Evolutionary conservation across 2,329 filamentous ascomycete genomes (phyloP), one percentile per base, ranked within the genome.

Genomic region (Phaeophleospora eucalypticola): DNA sequence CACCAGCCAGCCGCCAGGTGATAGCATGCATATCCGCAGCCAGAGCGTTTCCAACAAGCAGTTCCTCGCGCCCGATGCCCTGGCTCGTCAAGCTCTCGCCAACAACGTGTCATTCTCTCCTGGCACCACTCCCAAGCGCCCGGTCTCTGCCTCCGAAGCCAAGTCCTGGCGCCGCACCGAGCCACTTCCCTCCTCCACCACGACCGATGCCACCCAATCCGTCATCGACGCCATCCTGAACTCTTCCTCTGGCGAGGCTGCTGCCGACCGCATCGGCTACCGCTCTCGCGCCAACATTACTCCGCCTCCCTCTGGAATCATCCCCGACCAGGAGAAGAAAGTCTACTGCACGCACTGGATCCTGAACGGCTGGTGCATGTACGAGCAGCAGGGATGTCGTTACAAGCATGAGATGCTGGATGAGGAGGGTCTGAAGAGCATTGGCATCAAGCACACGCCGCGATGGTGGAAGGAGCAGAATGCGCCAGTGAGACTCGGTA

Each of bases 371-470:
- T 81, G 87, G 36, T 96, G 90, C 65, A 86, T 86, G 52, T 96
- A 88, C 65, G 83, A 79, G 3, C 87, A 94, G 65, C 84, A 90
- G 61, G 89, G 90, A 0, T 95, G 90, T 71, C 82, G 84, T 55
- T 95, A 83, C 73, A 91, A 89, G 70, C 90, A 95, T 65, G 87
- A 93, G 65, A 95, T 95, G 86, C 90, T 90, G 0, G 82, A 89
- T 54, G 74, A 74, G 41, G 71, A 74, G 0, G 86, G 82, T 1
- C 80, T 94, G 57, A 71, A 79, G 36, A 73, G 77, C 4, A 75
- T 95, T 2, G 90, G 90, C 0, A 77, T 95, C 41, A 68, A 69
- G 2, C 68, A 71, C 35, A 67, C 76, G 14, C 80, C 81, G 7
- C 64, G 66, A 6, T 83, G 81, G 81, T 82, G 73, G 60, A 70